Evolutionary conservation across 2,329 filamentous ascomycete species (phyloP).

Genomic region (Plectosphaerella plurivora): DNA sequence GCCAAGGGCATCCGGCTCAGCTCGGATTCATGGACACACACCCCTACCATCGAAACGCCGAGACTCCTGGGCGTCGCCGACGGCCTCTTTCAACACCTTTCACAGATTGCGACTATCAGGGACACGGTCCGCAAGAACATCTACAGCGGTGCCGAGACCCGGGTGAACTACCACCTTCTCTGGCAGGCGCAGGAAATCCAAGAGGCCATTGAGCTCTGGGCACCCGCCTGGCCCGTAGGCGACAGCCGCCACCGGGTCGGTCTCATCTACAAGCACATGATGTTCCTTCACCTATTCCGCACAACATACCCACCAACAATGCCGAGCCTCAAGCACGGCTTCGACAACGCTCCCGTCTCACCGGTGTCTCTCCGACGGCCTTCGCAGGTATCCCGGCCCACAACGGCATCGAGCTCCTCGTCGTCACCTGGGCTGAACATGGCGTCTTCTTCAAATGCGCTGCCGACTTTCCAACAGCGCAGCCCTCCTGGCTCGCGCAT

Average conservation of each 20-base stretch:
- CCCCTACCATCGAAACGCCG: conserved; percentile 37
- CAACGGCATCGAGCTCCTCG: conserved; percentile 22
- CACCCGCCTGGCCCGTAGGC: conserved; percentile 54
- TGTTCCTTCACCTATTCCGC: conserved; percentile 60
- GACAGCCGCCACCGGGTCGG: conserved; percentile 54
- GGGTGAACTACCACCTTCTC: conserved; percentile 68
- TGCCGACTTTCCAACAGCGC: conserved; percentile 18
- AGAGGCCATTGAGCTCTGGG: conserved; percentile 68
- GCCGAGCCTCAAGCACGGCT: conserved; percentile 11
- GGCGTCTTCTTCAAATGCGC: neutral
- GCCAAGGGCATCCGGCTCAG: conserved; percentile 29
- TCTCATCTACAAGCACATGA: conserved; percentile 60
- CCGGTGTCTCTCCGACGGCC: conserved; percentile 11
- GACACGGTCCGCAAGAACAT: conserved; percentile 70
- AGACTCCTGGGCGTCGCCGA: conserved; percentile 78
- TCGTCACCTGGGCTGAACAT: conserved; percentile 24
- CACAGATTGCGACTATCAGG: conserved; percentile 72
- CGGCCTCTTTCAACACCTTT: conserved; percentile 73
- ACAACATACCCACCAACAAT: conserved; percentile 52
- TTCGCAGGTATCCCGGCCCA: conserved; percentile 11
- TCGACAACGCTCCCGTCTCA: conserved; percentile 11
- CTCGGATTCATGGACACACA: conserved; percentile 38
- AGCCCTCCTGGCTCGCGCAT: conserved; percentile 25
- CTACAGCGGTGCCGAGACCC: conserved; percentile 55
- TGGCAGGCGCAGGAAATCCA: conserved; percentile 74